A percentile compares a stretch with the other conserved stretches of the same genome.
Evolutionary conservation across 2,329 filamentous ascomycete species (phyloP).

Genomic region (Septoria linicola): DNA sequence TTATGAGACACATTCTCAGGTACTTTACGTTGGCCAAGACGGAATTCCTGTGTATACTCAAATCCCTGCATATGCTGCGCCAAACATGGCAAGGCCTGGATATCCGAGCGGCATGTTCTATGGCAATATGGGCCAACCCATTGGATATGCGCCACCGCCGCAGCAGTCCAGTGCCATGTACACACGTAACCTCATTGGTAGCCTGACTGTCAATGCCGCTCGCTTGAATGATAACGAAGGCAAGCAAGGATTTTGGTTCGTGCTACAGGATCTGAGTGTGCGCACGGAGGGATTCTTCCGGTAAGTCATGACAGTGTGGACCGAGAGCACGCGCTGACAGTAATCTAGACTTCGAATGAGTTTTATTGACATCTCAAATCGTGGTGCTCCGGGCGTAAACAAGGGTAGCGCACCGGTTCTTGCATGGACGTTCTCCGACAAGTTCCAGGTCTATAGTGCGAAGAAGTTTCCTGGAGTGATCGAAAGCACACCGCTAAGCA

Average conservation of each 20-base stretch:
- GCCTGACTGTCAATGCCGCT: slow-evolving; percentile 83
- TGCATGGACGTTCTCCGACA: slow-evolving; percentile 80
- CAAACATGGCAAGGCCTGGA: slow-evolving; percentile 16
- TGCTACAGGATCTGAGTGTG: slow-evolving; percentile 91
- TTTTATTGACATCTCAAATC: slow-evolving; percentile 76
- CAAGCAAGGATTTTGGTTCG: slow-evolving; percentile 91
- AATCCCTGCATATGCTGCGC: slow-evolving; percentile 23
- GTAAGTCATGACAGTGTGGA: slow-evolving; percentile 50
- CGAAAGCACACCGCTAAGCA: slow-evolving; percentile 86
- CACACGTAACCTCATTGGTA: slow-evolving; percentile 91
- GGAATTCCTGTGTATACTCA: slow-evolving; percentile 27
- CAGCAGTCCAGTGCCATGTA: slow-evolving; percentile 73
- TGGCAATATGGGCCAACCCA: slow-evolving; percentile 20
- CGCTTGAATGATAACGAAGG: slow-evolving; percentile 74
- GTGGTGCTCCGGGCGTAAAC: slow-evolving; percentile 57
- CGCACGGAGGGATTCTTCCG: slow-evolving; percentile 88
- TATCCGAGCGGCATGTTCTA: slow-evolving; percentile 25
- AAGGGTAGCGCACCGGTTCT: slow-evolving; percentile 76
- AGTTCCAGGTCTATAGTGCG: slow-evolving; percentile 90
- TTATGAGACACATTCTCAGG: slow-evolving; percentile 19
- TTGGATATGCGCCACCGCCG: slow-evolving; percentile 36
- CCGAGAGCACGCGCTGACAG: not conserved
- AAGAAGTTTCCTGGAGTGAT: slow-evolving; percentile 99
- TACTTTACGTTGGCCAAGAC: slow-evolving; percentile 23
- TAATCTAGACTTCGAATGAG: slow-evolving; percentile 62